Conservation (phyloP, 176 grass and related monocot species). For the Areca catechu region DNA sequence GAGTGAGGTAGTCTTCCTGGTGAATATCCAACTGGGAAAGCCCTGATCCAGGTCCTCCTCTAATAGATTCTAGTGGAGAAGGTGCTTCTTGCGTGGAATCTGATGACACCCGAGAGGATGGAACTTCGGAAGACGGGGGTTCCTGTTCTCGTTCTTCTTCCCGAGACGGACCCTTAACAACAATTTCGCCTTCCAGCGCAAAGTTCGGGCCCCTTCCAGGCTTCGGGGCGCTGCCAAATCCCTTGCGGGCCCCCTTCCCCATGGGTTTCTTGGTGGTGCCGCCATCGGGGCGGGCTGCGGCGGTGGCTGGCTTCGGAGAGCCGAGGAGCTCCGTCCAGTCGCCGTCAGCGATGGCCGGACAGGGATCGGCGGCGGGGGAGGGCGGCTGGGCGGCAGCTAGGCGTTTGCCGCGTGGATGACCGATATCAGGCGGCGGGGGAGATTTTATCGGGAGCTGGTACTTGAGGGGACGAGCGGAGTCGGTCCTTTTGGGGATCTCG, state of each 20-base stretch:
- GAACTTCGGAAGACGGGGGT: not conserved
- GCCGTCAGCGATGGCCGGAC: slow-evolving; percentile 8
- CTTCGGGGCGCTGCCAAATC: slow-evolving; percentile 9
- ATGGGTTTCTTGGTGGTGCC: not conserved
- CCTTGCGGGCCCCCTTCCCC: slow-evolving; percentile 11
- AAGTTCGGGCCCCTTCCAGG: slow-evolving; percentile 11
- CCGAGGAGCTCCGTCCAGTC: slow-evolving; percentile 48
- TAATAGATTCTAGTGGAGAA: slow-evolving; percentile 1
- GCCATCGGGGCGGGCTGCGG: not conserved
- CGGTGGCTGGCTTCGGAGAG: slow-evolving; percentile 5
- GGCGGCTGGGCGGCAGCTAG: slow-evolving; percentile 22
- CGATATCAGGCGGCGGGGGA: slow-evolving; percentile 12
- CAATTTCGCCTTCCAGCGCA: not conserved
- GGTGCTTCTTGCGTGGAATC: slow-evolving; percentile 11
- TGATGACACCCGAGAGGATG: slow-evolving; percentile 7
- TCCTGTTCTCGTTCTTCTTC: not conserved
- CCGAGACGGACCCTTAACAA: not conserved
- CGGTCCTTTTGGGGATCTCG: slow-evolving; percentile 7
- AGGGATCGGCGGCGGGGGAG: slow-evolving; percentile 3
- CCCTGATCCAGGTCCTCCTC: not conserved
- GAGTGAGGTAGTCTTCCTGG: not conserved
- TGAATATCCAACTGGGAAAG: not conserved
- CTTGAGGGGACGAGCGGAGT: slow-evolving; percentile 15
- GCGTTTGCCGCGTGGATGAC: slow-evolving; percentile 19
- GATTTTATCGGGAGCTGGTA: slow-evolving; percentile 13